phyloP scores from a whole-genome alignment of 176 grass and related monocot species.

The Dendrocalamus sinicus region DNA sequence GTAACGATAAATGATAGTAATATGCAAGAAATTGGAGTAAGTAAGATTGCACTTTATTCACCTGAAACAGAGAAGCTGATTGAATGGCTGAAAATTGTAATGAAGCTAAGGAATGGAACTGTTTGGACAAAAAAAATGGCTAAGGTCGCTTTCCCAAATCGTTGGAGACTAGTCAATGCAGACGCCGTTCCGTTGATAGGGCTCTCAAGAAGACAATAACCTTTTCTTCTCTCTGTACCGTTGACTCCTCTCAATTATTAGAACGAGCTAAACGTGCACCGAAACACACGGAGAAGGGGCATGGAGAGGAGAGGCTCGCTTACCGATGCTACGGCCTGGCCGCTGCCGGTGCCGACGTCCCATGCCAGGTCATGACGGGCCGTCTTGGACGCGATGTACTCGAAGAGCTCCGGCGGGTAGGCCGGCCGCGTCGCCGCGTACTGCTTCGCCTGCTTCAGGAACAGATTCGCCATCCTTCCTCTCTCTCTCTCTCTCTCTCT shows the following conservation, averaged over 20 bases:
- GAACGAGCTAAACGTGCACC: too few relatives aligned
- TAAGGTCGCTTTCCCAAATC: neutral
- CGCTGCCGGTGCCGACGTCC: constrained; percentile 96
- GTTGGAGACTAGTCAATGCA: neutral
- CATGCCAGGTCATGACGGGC: constrained; percentile 61
- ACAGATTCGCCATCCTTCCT: constrained; percentile 69
- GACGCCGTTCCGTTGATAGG: neutral
- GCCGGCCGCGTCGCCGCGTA: constrained; percentile 74
- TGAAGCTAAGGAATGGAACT: too few relatives aligned
- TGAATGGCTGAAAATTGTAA: neutral
- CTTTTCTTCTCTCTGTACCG: too few relatives aligned
- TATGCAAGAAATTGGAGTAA: neutral
- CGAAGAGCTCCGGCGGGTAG: constrained; percentile 79
- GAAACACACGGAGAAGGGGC: neutral
- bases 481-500: too few relatives aligned
- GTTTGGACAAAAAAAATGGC: neutral
- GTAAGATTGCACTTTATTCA: neutral
- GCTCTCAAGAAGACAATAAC: neutral
- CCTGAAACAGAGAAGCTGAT: neutral
- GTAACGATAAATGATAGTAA: neutral
- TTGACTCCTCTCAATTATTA: too few relatives aligned
- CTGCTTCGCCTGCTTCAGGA: constrained; percentile 80
- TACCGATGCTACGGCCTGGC: constrained; percentile 72
- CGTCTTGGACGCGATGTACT: constrained; percentile 77
- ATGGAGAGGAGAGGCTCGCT: neutral